Percentiles rank a stretch among this genome's conserved stretches.
Conservation (phyloP, 495 filamentous ascomycete genomes). For the Aspergillus affinis region DNA sequence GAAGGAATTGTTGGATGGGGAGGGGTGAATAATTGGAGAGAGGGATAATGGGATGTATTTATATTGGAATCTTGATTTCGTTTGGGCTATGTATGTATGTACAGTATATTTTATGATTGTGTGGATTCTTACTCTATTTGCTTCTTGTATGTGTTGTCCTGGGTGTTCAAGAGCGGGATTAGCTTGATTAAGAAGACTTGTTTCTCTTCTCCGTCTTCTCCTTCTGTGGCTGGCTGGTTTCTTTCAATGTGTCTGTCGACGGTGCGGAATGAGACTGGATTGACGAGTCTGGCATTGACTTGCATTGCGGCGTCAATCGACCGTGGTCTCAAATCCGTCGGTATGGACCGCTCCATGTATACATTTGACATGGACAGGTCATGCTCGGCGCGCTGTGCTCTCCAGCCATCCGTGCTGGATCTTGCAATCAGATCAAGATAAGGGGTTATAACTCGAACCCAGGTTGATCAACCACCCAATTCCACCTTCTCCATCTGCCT, state of each 20-base stretch:
- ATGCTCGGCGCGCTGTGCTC: background rate
- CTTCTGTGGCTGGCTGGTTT: background rate
- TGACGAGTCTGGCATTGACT: background rate
- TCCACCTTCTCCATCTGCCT: constrained; percentile 55
- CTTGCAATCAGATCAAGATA: background rate
- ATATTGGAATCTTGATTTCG: too few relatives aligned
- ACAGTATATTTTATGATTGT: too few relatives aligned
- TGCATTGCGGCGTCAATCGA: background rate
- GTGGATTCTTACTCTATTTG: too few relatives aligned
- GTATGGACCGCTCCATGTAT: background rate
- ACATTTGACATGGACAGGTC: background rate
- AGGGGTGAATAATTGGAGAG: background rate
- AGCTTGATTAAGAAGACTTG: background rate
- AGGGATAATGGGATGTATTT: too few relatives aligned
- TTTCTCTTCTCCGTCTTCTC: background rate
- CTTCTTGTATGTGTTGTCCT: background rate
- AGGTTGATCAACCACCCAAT: constrained; percentile 28
- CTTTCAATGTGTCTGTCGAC: background rate
- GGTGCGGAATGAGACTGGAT: background rate
- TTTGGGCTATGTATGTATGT: too few relatives aligned
- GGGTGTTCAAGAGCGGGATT: background rate
- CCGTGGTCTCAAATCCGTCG: background rate
- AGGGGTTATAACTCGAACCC: background rate
- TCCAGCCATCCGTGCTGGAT: background rate
- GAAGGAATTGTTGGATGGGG: too few relatives aligned